These are phyloP conservation scores for Kwoniella dendrophila DNA, from an alignment of 768 basidiomycete genomes.

Conservation along the genomic window DNA sequence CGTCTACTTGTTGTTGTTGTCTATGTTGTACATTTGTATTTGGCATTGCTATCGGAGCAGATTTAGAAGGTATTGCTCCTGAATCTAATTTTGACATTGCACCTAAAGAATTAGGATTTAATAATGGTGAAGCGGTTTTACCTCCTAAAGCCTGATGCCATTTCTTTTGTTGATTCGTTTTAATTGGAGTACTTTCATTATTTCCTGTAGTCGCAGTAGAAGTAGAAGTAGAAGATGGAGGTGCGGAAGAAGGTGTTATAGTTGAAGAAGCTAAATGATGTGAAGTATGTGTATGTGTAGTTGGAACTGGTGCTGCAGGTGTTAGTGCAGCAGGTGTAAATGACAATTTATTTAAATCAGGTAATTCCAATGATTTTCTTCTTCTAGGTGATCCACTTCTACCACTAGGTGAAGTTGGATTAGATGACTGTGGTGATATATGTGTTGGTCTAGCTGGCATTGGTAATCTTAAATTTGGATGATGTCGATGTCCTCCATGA, in stretches of 20 bases:
- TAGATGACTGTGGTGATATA: conserved; percentile 46
- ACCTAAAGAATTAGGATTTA: conserved; percentile 26
- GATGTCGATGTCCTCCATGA: conserved; percentile 8
- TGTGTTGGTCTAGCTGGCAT: conserved; percentile 43
- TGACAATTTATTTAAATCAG: conserved; percentile 53
- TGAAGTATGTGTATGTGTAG: conserved; percentile 37
- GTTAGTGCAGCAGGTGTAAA: conserved; percentile 52
- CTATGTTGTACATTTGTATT: conserved; percentile 14
- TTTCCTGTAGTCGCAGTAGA: not conserved
- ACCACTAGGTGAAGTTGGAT: conserved; percentile 46
- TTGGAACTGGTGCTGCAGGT: conserved; percentile 41
- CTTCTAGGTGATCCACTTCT: conserved; percentile 44
- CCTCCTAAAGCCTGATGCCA: conserved; percentile 46
- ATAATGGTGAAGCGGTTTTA: conserved; percentile 32
- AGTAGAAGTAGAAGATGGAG: not conserved
- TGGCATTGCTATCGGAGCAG: conserved; percentile 20
- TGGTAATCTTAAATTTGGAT: conserved; percentile 44
- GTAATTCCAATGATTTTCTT: conserved; percentile 54
- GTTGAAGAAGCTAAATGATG: conserved; percentile 33
- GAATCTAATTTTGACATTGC: conserved; percentile 40
- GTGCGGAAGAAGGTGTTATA: conserved; percentile 1
- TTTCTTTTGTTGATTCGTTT: conserved; percentile 18
- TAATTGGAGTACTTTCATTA: too few relatives aligned
- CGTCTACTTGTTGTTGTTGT: not conserved
- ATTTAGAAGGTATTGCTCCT: conserved; percentile 2